These are phyloP conservation scores for Calocybe gangraenosa DNA, from an alignment of 768 basidiomycete genomes.

Conservation along the genomic window DNA sequence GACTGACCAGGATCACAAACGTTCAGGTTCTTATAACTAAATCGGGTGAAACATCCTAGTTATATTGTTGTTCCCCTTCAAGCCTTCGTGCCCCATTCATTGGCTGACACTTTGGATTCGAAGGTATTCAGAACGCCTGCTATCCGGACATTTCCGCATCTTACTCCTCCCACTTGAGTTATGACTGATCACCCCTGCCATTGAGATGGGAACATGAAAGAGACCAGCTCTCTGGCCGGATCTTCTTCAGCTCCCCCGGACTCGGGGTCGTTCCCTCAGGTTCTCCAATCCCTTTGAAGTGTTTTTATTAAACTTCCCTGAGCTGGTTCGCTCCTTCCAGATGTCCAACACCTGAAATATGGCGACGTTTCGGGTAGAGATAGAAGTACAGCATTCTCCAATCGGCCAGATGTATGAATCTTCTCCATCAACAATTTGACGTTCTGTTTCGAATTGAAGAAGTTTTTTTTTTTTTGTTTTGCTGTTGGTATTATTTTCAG, in stretches of 20 bases:
- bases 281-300: no score
- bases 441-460: constrained; percentile 7
- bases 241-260: neutral
- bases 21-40: no score
- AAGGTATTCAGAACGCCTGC: neutral
- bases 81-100: no score
- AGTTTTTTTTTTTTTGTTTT: neutral
- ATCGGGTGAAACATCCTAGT: no score
- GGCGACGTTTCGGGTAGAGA: no score
- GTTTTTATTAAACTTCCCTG: neutral
- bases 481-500: no score
- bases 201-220: neutral
- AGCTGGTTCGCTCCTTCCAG: no score
- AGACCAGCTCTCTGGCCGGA: neutral
- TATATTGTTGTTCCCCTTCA: no score
- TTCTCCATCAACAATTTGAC: constrained; percentile 11
- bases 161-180: neutral
- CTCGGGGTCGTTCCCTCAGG: neutral
- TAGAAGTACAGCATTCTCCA: no score
- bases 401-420: neutral
- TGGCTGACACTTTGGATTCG: constrained; percentile 1
- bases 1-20: no score
- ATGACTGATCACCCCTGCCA: constrained; percentile 2
- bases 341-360: no score
- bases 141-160: constrained; percentile 12